These are phyloP conservation scores for Prunus kanzakura DNA, from an alignment of 306 rosid species.

Conservation along the genomic window DNA sequence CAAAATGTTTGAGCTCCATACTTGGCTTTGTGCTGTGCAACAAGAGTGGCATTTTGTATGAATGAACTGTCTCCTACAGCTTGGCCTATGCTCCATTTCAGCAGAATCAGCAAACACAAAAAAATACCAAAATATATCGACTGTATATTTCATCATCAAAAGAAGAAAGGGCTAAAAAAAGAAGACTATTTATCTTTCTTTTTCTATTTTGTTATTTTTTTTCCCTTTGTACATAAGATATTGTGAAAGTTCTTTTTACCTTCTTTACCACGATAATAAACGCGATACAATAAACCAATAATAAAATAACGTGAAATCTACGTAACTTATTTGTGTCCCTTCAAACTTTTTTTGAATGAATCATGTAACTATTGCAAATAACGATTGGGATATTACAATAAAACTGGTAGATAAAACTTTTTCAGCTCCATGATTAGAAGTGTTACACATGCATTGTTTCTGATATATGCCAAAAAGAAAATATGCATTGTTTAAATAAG, in stretches of 20 bases:
- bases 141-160: not conserved
- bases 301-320: too few species aligned
- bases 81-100: not conserved
- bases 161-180: not conserved
- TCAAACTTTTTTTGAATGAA: too few species aligned
- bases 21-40: not conserved
- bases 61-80: too few species aligned
- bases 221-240: not conserved
- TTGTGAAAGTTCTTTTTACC: not conserved
- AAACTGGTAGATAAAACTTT: too few species aligned
- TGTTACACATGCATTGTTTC: too few species aligned
- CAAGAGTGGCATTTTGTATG: not conserved
- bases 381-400: too few species aligned
- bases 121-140: not conserved
- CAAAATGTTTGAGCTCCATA: not conserved
- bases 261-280: too few species aligned
- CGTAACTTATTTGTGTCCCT: too few species aligned
- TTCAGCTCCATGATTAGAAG: not conserved
- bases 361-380: too few species aligned
- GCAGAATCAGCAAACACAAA: not conserved
- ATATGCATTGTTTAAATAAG: not conserved
- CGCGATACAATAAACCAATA: too few species aligned
- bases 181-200: not conserved
- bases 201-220: not conserved
- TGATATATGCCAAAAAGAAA: too few species aligned